Evolutionary conservation across 345 rosid genomes (phyloP), one percentile per base, ranked within the genome.

Genomic region (Aethionema arabicum): DNA sequence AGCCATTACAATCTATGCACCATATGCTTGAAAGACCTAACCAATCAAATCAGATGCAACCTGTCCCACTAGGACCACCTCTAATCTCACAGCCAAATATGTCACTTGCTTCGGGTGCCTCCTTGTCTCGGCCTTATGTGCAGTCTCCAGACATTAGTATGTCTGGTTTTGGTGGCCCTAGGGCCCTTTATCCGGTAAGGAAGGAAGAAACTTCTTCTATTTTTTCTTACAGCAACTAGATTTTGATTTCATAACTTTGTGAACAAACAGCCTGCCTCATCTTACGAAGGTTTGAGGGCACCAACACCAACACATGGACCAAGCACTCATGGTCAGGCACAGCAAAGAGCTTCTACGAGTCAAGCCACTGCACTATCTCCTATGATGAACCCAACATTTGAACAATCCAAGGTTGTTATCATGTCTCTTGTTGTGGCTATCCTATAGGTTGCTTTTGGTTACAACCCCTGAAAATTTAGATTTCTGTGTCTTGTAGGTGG

Each of bases 111-210:
- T 64, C 86, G 70, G 85, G 87, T 56, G 59, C 87, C 54, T 62
- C 76, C 32, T 55, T 76, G 68, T 78, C 83, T 63, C 86, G 71
- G 63, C 78, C 85, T 65, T 74, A 70, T 68, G 63, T 76, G 65
- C 87, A 78, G 64, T 71, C 78, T 75, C 74, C 82, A 35, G 77
- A 59, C 66, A 78, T 56, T 72, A 79, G 78, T 32, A 66, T 65
- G 15, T 75, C 88, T 63, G 83, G 86, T 36, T 73, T 80, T 68
- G 81, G 81, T 37, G 82, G 80, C 67, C 79, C 77, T 9, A 83
- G 85, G 73, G 66, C 78, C 7, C 78, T 86, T 32, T 82, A 77
- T 66, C 77, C 82, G 45, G 97, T 93, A 84, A 84, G 85, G 65
- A 45, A 47, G 37, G 7, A n/a, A 12, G 52, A 43, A 32, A 13